Conservation (phyloP, 495 filamentous ascomycete genomes). For the Tirmania nivea region DNA sequence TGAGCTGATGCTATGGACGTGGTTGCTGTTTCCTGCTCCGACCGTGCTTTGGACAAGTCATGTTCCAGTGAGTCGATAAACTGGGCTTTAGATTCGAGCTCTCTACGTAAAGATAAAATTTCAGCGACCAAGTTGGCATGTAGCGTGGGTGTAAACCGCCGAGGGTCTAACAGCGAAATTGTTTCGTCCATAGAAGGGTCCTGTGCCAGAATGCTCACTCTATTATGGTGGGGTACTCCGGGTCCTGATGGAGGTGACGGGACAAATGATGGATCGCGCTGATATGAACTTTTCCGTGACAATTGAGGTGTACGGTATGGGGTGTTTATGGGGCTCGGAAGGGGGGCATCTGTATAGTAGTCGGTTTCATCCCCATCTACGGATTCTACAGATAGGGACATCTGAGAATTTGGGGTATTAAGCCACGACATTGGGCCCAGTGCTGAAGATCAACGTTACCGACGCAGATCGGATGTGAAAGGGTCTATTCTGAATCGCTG, state of each 20-base stretch:
- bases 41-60: conserved; percentile 42
- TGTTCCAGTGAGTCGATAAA: conserved; percentile 67
- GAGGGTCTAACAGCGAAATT: conserved; percentile 62
- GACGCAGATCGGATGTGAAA: no score
- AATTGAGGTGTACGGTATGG: conserved; percentile 19
- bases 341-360: conserved; percentile 17
- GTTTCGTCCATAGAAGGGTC: conserved; percentile 43
- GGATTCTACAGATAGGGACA: conserved; percentile 1
- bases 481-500: no score
- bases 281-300: conserved; percentile 29
- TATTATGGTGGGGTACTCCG: conserved; percentile 21
- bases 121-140: conserved; percentile 90
- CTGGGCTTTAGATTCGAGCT: conserved; percentile 68
- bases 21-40: conserved; percentile 50
- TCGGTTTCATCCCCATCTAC: conserved; percentile 14
- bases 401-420: background rate
- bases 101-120: conserved; percentile 66
- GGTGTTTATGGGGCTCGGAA: conserved; percentile 14
- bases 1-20: conserved; percentile 35
- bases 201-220: conserved; percentile 14
- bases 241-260: conserved; percentile 38
- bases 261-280: conserved; percentile 35
- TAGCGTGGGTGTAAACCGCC: conserved; percentile 81
- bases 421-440: background rate
- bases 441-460: no score